These are phyloP conservation scores for Sordaria brevicollis DNA, from an alignment of 495 filamentous ascomycete genomes.

Conservation along the genomic window DNA sequence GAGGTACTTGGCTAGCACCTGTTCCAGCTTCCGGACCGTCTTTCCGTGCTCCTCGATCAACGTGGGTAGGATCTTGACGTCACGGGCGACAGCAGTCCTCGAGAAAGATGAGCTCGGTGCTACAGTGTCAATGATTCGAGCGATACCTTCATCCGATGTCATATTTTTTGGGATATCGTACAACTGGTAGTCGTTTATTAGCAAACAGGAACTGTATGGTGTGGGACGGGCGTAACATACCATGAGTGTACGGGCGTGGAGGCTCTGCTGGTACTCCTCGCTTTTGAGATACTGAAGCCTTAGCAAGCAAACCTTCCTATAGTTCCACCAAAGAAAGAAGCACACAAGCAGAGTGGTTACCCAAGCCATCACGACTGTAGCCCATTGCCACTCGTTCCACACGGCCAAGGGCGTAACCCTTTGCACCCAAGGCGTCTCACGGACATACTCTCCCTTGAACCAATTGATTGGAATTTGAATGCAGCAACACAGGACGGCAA, in stretches of 20 bases:
- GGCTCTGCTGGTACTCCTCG: conserved; percentile 76
- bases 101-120: conserved; percentile 68
- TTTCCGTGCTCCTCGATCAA: conserved; percentile 78
- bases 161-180: conserved; percentile 70
- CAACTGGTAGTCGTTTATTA: conserved; percentile 40
- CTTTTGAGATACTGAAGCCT: conserved; percentile 75
- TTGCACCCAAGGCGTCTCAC: conserved; percentile 41
- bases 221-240: conserved; percentile 28
- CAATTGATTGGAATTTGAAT: conserved; percentile 82
- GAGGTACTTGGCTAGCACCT: conserved; percentile 76
- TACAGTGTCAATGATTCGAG: conserved; percentile 64
- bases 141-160: conserved; percentile 76
- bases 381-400: conserved; percentile 57
- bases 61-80: conserved; percentile 76
- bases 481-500: conserved; percentile 63
- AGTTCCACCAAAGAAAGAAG: conserved; percentile 85
- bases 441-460: conserved; percentile 35
- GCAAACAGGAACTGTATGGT: background rate
- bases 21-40: conserved; percentile 71
- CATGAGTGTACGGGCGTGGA: conserved; percentile 88
- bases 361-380: conserved; percentile 72
- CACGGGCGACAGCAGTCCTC: conserved; percentile 73
- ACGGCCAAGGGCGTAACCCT: conserved; percentile 46
- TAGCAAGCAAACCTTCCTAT: conserved; percentile 57
- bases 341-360: conserved; percentile 64